Base-by-base conservation (phyloP, 345 rosid genomes). In the Raphanus sativus region DNA sequence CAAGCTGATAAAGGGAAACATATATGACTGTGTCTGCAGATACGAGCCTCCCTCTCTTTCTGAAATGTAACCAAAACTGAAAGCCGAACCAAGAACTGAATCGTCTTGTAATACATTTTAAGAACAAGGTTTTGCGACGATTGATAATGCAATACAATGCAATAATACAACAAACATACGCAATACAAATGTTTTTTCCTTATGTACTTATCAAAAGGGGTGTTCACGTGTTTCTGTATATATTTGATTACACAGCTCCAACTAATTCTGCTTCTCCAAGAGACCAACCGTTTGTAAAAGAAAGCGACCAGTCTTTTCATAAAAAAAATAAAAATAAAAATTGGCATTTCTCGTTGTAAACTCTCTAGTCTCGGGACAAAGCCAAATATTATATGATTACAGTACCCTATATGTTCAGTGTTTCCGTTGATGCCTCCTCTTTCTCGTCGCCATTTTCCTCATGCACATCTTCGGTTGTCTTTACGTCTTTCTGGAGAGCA, bases 21-120 rank as follows among this genome's bases (percentile, higher is more conserved):
- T 95, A 77, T 95, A 95, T 13, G 90, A 95, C 79, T 92, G 94
- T 59, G 97, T 95, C 34, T 95, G 99, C 88, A 85, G 96, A 86
- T 95, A 88, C 16, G 98, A 95, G 71, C 86, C 90, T 48, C 86
- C 87, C 13, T 67, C 75, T 75, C 74, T 42, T 38, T 67, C 52
- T 16, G 33, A 64, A 45, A 16, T 36, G 75, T 73, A 56, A 74
- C 55, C 17, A n/a, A 36, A n/a, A 50, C 8, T n/a, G 55, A 50
- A 48, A n/a, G 7, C 8, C 17, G 16, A 45, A 50, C 55, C 55
- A 50, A 50, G 55, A n/a, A 50, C 21, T 50, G 55, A 5, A 50
- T 13, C 55, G 21, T n/a, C 17, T n/a, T 50, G 55, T 50, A 50
- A 50, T 50, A n/a, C 55, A 50, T 12, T 50, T n/a, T n/a, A 50